Conservation (phyloP, 2,329 filamentous ascomycete species). For the Calonectria naviculata region DNA sequence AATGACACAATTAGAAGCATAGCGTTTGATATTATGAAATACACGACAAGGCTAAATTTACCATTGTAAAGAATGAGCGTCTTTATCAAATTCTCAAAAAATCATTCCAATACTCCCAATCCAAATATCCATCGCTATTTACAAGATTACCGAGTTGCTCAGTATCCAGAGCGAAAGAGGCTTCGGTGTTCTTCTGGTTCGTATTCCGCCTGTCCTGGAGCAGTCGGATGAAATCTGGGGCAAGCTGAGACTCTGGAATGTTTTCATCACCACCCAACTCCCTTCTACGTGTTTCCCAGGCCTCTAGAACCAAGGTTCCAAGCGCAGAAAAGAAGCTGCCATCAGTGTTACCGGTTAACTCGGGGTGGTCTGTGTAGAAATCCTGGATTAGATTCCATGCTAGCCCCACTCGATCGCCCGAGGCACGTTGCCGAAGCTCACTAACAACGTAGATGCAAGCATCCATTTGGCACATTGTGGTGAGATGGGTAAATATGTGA, state of each 20-base stretch:
- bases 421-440: conserved; percentile 38
- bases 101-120: conserved; percentile 37
- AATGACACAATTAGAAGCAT: too few relatives aligned
- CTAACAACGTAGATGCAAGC: conserved; percentile 45
- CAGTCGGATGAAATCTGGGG: conserved; percentile 21
- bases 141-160: neutral
- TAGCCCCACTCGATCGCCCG: conserved; percentile 24
- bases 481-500: conserved; percentile 43
- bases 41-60: too few relatives aligned
- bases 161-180: neutral
- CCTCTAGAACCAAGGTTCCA: conserved; percentile 30
- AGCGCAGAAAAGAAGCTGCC: conserved; percentile 22
- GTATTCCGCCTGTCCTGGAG: conserved; percentile 16
- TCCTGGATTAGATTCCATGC: conserved; percentile 43
- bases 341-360: conserved; percentile 15
- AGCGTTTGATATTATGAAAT: too few relatives aligned
- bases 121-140: conserved; percentile 13
- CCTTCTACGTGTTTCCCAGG: conserved; percentile 33
- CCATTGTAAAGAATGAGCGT: neutral
- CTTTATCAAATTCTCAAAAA: conserved; percentile 29
- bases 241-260: neutral
- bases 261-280: neutral
- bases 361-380: conserved; percentile 37
- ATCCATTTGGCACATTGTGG: conserved; percentile 41
- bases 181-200: neutral